phyloP scores from a whole-genome alignment of 1,284 basidiomycete genomes.

The Pisolithus thermaeus region DNA sequence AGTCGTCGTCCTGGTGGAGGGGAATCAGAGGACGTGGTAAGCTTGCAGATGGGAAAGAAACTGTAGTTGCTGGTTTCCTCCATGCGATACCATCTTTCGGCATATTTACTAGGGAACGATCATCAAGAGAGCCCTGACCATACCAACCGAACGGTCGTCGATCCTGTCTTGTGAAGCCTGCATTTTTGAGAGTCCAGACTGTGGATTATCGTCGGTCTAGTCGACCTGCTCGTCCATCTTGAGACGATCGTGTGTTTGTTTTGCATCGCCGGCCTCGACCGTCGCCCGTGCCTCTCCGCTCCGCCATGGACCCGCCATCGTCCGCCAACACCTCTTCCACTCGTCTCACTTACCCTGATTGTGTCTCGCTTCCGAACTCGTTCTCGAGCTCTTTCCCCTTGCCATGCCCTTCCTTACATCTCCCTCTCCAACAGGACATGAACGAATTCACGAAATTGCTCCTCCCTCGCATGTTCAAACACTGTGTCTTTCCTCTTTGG shows the following conservation, averaged over 20 bases:
- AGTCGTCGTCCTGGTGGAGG: too few relatives aligned
- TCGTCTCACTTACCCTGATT: conserved; percentile 35
- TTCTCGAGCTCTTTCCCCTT: not conserved
- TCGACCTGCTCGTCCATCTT: too few relatives aligned
- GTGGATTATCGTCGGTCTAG: too few relatives aligned
- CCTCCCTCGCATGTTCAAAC: conserved; percentile 92
- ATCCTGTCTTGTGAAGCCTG: too few relatives aligned
- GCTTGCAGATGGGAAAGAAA: not conserved
- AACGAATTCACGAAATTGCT: conserved; percentile 95
- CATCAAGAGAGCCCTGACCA: too few relatives aligned
- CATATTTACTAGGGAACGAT: too few relatives aligned
- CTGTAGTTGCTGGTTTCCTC: conserved; percentile 5
- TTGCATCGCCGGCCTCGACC: too few relatives aligned
- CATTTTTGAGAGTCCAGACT: too few relatives aligned
- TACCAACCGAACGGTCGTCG: too few relatives aligned
- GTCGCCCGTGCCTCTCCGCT: not conserved
- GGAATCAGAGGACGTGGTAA: too few relatives aligned
- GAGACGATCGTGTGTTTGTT: too few relatives aligned
- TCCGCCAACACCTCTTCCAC: conserved; percentile 30
- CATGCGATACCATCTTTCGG: too few relatives aligned
- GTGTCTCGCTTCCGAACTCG: not conserved
- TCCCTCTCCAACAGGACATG: conserved; percentile 63
- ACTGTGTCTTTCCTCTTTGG: conserved; percentile 94
- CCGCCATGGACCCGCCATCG: conserved; percentile 18
- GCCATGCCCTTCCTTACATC: not conserved